Base-by-base conservation (phyloP, 257 asterid genomes). In the Solanum etuberosum region DNA sequence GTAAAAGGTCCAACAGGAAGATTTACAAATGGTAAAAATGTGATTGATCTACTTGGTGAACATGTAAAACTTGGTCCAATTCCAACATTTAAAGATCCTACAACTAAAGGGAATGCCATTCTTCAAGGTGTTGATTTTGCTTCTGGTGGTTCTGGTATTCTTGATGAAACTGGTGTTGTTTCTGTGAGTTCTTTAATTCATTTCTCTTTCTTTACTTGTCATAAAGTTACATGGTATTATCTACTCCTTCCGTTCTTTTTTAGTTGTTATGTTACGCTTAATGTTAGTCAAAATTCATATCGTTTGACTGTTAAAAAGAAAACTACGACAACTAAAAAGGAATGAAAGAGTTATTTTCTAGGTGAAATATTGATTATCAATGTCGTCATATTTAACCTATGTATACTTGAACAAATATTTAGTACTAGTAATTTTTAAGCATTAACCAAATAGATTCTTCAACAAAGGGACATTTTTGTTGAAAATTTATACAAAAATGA, bases 141-240 rank as follows among this genome's bases (percentile, higher is more conserved):
- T 57, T 94, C 97, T 57, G 98, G 98, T 81, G 97, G 93, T 86
- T 95, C 98, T 81, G 98, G 98, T 5, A 95, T 95, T 25, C 91
- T 94, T 11, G 97, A 95, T 89, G 86, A 87, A n/a, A 95, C 97
- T 21, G 96, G 98, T 73, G 84, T 88, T 48, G 14, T 90, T 86
- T 91, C 93, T 5, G 98, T 95, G 89, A 91, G 95, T 46, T 25
- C 23, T 40, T 38, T 76, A 40, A 67, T 6, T 67, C 9, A 71
- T 78, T 73, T 76, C 38, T 74, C 32, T 3, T 74, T 40, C 34
- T 40, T 76, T 6, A 6, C 43, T 76, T 46, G 54, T 46, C 68
- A 25, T n/a, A n/a, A 63, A 11, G 9, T 63, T 29, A 25, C 32
- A 15, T 25, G 71, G 71, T 63, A 63, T 63, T 9, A n/a, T n/a